Evolutionary conservation across 768 basidiomycete species (phyloP).

Genomic region (Cytidiella melzeri): DNA sequence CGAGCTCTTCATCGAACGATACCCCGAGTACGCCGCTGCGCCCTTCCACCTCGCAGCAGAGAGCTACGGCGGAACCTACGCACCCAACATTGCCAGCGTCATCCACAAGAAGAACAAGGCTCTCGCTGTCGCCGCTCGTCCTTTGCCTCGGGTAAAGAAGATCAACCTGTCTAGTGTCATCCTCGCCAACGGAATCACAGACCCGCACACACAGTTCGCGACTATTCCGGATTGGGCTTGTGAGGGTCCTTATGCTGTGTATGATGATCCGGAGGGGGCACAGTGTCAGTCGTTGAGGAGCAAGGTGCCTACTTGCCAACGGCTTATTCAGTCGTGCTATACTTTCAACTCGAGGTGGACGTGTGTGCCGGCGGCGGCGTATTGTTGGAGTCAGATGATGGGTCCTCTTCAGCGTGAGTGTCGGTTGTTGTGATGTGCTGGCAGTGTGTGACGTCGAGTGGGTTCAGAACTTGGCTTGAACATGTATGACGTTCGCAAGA

Average conservation of each 20-base stretch:
- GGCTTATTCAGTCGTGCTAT: constrained; percentile 48
- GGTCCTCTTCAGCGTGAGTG: constrained; percentile 63
- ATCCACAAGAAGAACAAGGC: constrained; percentile 76
- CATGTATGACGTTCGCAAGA: constrained; percentile 79
- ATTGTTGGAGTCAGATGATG: constrained; percentile 74
- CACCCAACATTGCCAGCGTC: constrained; percentile 78
- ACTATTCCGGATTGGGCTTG: constrained; percentile 80
- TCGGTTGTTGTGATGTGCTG: neutral
- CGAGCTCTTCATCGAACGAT: constrained; percentile 72
- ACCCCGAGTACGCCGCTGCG: constrained; percentile 59
- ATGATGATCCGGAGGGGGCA: constrained; percentile 46
- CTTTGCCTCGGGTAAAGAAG: constrained; percentile 45
- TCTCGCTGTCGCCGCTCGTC: constrained; percentile 30
- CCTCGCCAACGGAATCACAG: constrained; percentile 84
- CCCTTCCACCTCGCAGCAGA: constrained; percentile 81
- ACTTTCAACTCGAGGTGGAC: constrained; percentile 35
- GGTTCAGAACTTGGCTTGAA: constrained; percentile 36
- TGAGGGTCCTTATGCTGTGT: constrained; percentile 77
- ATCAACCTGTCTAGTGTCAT: constrained; percentile 83
- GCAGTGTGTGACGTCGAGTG: too few species aligned
- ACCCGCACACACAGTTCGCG: constrained; percentile 77
- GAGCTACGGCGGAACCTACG: constrained; percentile 69
- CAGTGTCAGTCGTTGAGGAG: constrained; percentile 38
- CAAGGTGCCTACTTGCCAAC: constrained; percentile 48
- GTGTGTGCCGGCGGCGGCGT: constrained; percentile 58